Percentiles rank a stretch among this genome's conserved stretches.
Evolutionary conservation across 768 basidiomycete species (phyloP).

Genomic region (Suillus bovinus): DNA sequence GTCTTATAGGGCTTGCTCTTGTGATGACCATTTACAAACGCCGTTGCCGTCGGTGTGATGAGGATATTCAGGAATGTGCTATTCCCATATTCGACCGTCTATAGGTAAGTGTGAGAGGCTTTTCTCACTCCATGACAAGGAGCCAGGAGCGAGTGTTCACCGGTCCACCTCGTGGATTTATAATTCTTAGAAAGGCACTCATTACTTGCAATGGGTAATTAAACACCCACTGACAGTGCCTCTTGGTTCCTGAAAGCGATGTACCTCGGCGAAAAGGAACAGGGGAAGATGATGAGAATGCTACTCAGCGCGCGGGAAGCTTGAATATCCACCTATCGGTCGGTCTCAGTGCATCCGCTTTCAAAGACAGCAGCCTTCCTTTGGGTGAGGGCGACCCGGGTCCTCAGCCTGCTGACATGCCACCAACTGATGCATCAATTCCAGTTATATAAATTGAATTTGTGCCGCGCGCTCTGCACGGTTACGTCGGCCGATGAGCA

Average conservation of each 20-base stretch:
- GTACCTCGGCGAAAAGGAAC: no score
- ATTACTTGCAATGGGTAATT: neutral
- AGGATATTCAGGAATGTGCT: neutral
- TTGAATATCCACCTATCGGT: no score
- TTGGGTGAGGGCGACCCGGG: no score
- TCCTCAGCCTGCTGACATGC: no score
- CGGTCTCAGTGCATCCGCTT: no score
- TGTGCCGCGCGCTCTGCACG: no score
- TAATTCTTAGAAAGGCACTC: neutral
- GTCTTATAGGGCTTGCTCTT: slow-evolving; percentile 20
- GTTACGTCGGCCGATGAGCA: no score
- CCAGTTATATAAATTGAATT: no score
- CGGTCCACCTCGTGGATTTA: neutral
- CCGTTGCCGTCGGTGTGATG: slow-evolving; percentile 1
- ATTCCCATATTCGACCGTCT: neutral
- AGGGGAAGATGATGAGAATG: neutral
- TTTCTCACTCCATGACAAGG: neutral
- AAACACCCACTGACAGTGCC: neutral
- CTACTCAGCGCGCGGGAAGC: neutral
- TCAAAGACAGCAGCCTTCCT: no score
- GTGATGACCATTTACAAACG: neutral
- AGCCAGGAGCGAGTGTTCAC: neutral
- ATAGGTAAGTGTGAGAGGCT: neutral
- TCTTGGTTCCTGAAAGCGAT: neutral
- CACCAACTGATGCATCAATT: no score